Evolutionary conservation across 805 yeast genomes (phyloP), one percentile per base, ranked within the genome.

Genomic region (Hyphopichia homilentoma): DNA sequence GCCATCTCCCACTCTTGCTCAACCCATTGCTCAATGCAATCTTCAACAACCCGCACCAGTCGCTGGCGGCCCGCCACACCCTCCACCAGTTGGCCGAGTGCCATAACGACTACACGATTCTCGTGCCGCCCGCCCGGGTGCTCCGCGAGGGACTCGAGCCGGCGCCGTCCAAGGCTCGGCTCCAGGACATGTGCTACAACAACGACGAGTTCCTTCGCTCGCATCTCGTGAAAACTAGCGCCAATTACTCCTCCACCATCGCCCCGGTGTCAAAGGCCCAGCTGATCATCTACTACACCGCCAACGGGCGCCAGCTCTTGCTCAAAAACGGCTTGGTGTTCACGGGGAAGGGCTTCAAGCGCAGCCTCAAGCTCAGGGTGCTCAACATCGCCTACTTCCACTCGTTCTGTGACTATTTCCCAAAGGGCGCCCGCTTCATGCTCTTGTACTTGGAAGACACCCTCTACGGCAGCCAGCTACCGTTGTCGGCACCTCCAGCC

Each of bases 11-110:
- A 3, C 50, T 67, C 27, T 58, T 80, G 34, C 56, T 71, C 35
- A 81, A 83, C 45, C 87, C 89, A 6, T 59, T 80, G 21, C 59
- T 83, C 20, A 78, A 82, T 52, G 68, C 78, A 23, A 54, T 83
- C 5, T 81, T 84, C 62, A 79, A 81, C 57, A 77, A 81, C 44
- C 81, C 83, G 0, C 50, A 52, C 27, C 47, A 52, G 21, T 37
- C 38, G 16, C 58, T 63, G 59, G 35, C 77, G 0, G 70, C 79
- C 11, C 70, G 66, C 36, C 65, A 64, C n/a, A 59, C 75, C 6
- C 64, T 77, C 22, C 49, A 56, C 4, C 66, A 54, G 30, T 46
- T 81, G 16, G 45, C 65, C 2, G 52, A 47, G 26, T 57, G 54
- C 39, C 75, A 81, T 23, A 66, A 65, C 13, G 72, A 70, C n/a